Conservation (phyloP, 352 stramenopile genomes). For the Pythium phragmiticola region DNA sequence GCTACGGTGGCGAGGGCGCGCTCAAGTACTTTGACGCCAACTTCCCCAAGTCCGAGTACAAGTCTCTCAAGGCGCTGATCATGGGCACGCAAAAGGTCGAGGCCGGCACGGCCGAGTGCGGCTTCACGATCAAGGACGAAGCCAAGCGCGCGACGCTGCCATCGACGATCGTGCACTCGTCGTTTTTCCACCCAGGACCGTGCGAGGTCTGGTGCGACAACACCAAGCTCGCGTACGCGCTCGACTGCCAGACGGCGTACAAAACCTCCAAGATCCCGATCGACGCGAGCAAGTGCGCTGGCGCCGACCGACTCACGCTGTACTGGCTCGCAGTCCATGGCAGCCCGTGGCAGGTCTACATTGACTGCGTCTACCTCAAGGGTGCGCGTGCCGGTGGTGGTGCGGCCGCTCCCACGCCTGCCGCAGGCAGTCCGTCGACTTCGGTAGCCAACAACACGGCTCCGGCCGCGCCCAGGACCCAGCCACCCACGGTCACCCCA, state of each 20-base stretch:
- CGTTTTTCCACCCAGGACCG: conserved; percentile 53
- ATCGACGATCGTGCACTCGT: conserved; percentile 36
- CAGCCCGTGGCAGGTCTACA: conserved; percentile 59
- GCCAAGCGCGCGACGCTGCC: conserved; percentile 34
- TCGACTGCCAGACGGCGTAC: conserved; percentile 49
- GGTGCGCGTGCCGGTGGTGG: conserved; percentile 12
- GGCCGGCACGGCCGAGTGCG: conserved; percentile 33
- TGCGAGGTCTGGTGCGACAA: conserved; percentile 66
- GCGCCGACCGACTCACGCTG: conserved; percentile 40
- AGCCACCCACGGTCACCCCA: neutral
- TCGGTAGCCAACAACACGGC: neutral
- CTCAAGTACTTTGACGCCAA: conserved; percentile 40
- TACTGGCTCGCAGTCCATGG: conserved; percentile 61
- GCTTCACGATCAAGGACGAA: conserved; percentile 39
- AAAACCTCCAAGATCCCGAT: conserved; percentile 33
- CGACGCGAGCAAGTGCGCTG: conserved; percentile 40
- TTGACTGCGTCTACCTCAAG: conserved; percentile 50
- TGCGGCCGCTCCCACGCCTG: conserved; percentile 3
- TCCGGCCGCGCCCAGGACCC: no score
- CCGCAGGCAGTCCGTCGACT: neutral
- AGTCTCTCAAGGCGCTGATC: conserved; percentile 41
- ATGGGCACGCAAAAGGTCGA: conserved; percentile 42
- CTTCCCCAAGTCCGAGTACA: conserved; percentile 34
- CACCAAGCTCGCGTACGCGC: conserved; percentile 42
- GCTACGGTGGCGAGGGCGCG: conserved; percentile 37